phyloP scores from a whole-genome alignment of 1,139 yeast species.

The Hemisphaericaspora xylofermentans region DNA sequence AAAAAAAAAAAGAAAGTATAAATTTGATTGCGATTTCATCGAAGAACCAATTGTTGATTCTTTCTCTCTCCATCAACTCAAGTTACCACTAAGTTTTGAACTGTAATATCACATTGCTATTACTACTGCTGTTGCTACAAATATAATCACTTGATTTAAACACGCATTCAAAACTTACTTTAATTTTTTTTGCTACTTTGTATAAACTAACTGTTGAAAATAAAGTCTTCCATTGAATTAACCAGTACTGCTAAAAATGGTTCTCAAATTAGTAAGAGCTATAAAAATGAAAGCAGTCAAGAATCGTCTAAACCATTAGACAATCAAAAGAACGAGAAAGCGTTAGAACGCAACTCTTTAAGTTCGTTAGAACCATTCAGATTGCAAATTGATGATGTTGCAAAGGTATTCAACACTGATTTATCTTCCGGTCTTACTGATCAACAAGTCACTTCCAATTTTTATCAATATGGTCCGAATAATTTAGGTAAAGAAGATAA shows the following conservation, averaged over 20 bases:
- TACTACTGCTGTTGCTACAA: too few species aligned
- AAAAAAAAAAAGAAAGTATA: too few species aligned
- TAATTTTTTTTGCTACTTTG: neutral
- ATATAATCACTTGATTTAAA: too few species aligned
- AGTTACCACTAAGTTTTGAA: too few species aligned
- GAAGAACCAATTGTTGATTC: too few species aligned
- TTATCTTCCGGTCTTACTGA: slow-evolving; percentile 48
- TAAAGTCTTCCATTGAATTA: slow-evolving; percentile 5
- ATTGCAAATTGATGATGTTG: slow-evolving; percentile 33
- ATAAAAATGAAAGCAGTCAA: slow-evolving; percentile 14
- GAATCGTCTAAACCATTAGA: too few species aligned
- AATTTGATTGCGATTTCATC: too few species aligned
- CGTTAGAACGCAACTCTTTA: neutral
- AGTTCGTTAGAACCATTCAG: slow-evolving; percentile 28
- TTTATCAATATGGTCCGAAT: slow-evolving; percentile 52
- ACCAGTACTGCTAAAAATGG: slow-evolving; percentile 5
- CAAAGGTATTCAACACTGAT: slow-evolving; percentile 37
- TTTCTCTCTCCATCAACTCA: too few species aligned
- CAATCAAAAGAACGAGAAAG: neutral
- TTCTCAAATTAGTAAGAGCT: slow-evolving; percentile 10
- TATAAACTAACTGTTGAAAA: slow-evolving; percentile 4
- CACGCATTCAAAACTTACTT: too few species aligned
- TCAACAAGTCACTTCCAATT: slow-evolving; percentile 28
- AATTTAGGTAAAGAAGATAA: slow-evolving; percentile 59
- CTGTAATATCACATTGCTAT: too few species aligned